A percentile compares a stretch with the other conserved stretches of the same genome.
These are phyloP conservation scores for Aspergillus baeticus DNA, from an alignment of 495 filamentous ascomycete species.

Conservation along the genomic window DNA sequence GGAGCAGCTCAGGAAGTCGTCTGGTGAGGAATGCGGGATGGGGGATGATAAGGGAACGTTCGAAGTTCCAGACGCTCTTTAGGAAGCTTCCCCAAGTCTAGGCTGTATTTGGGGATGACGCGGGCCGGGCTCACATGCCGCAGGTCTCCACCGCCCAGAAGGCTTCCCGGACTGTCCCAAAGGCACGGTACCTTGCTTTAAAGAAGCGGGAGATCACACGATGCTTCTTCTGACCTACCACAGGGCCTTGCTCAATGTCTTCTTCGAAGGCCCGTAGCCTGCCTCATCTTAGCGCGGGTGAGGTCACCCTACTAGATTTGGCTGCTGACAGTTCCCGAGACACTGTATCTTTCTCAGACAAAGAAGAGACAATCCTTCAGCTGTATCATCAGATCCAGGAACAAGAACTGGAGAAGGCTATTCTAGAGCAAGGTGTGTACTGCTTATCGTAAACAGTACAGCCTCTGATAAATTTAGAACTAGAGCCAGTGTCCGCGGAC, in stretches of 20 bases:
- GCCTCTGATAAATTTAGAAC: slow-evolving; percentile 22
- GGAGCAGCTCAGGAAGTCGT: slow-evolving; percentile 24
- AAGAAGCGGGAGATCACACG: slow-evolving; percentile 38
- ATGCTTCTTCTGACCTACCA: slow-evolving; percentile 29
- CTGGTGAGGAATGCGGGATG: slow-evolving; percentile 28
- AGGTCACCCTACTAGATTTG: slow-evolving; percentile 39
- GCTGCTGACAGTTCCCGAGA: slow-evolving; percentile 45
- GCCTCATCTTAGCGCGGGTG: slow-evolving; percentile 38
- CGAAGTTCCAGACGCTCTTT: slow-evolving; percentile 13
- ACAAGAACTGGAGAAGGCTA: slow-evolving; percentile 65
- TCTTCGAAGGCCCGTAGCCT: slow-evolving; percentile 30
- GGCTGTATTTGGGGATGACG: slow-evolving; percentile 19
- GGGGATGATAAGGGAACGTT: slow-evolving; percentile 23
- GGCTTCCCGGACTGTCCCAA: not conserved
- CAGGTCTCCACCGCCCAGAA: slow-evolving; percentile 20
- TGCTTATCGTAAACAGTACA: not conserved
- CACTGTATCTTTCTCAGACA: slow-evolving; percentile 54
- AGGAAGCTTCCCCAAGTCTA: slow-evolving; percentile 22
- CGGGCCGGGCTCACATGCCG: slow-evolving; percentile 12
- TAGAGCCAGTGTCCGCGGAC: slow-evolving; percentile 35
- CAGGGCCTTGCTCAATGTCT: slow-evolving; percentile 39
- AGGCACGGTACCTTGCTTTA: not conserved
- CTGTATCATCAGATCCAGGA: slow-evolving; percentile 70
- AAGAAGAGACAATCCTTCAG: slow-evolving; percentile 61
- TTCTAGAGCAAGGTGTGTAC: slow-evolving; percentile 55